Evolutionary conservation across 2,329 filamentous ascomycete species (phyloP).

Genomic region (Nigrospora osmanthi): DNA sequence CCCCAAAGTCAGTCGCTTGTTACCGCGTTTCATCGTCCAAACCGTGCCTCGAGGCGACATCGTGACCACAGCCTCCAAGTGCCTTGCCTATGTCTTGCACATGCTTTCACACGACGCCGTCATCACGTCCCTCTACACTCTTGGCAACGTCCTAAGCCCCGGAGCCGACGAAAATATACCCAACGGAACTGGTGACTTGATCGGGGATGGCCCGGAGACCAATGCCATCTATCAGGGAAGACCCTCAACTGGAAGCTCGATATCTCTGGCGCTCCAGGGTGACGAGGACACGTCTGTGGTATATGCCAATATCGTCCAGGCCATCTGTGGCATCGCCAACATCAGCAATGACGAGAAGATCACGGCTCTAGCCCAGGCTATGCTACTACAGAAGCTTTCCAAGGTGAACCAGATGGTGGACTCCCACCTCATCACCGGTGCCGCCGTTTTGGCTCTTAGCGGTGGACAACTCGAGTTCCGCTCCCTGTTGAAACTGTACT

Average conservation of each 20-base stretch:
- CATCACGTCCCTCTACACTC: slow-evolving; percentile 89
- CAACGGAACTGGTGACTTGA: slow-evolving; percentile 39
- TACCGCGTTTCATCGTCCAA: slow-evolving; percentile 85
- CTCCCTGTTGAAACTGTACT: slow-evolving; percentile 76
- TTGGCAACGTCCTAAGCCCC: slow-evolving; percentile 91
- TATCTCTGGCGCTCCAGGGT: slow-evolving; percentile 67
- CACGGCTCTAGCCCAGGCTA: slow-evolving; percentile 83
- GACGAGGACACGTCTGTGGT: slow-evolving; percentile 73
- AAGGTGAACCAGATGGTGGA: slow-evolving; percentile 77
- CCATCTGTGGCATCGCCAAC: slow-evolving; percentile 83
- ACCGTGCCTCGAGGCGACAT: slow-evolving; percentile 62
- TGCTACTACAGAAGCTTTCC: slow-evolving; percentile 91
- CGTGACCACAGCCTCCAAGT: slow-evolving; percentile 72
- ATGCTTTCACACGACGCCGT: slow-evolving; percentile 84
- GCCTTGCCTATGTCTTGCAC: slow-evolving; percentile 72
- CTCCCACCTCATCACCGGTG: slow-evolving; percentile 75
- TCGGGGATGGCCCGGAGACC: slow-evolving; percentile 26
- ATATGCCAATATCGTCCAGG: slow-evolving; percentile 86
- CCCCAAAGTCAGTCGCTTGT: slow-evolving; percentile 65
- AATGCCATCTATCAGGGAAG: slow-evolving; percentile 42
- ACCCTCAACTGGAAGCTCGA: slow-evolving; percentile 63
- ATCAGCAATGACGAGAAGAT: slow-evolving; percentile 85
- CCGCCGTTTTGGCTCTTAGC: slow-evolving; percentile 67
- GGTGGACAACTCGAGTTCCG: slow-evolving; percentile 79
- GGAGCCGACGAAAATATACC: slow-evolving; percentile 46